Conservation (phyloP, 495 filamentous ascomycete species). For the Thozetella sp. region DNA sequence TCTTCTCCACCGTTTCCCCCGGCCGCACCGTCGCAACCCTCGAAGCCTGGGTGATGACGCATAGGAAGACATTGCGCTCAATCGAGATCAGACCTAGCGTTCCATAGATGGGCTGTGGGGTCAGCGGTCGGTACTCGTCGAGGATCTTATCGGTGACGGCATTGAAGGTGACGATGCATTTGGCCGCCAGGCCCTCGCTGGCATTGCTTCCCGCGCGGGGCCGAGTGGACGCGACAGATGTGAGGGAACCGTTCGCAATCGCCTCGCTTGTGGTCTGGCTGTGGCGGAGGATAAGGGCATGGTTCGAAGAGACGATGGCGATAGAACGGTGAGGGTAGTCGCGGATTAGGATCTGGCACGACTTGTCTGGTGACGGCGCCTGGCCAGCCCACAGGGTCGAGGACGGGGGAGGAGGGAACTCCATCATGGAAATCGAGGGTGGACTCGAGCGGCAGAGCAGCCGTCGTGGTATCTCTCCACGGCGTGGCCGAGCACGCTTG, state of each 20-base stretch:
- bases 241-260: constrained; percentile 51
- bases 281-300: constrained; percentile 83
- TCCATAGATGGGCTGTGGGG: constrained; percentile 76
- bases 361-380: constrained; percentile 41
- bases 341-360: constrained; percentile 62
- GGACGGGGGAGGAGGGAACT: constrained; percentile 19
- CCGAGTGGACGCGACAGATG: constrained; percentile 42
- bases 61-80: constrained; percentile 84
- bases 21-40: constrained; percentile 82
- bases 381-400: constrained; percentile 29
- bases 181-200: constrained; percentile 40
- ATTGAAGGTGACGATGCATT: constrained; percentile 88
- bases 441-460: constrained; percentile 3
- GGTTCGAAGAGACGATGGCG: constrained; percentile 74
- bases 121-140: constrained; percentile 71
- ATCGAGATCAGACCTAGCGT: constrained; percentile 90
- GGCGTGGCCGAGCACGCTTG: not conserved
- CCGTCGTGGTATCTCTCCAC: not conserved
- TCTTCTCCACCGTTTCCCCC: constrained; percentile 85
- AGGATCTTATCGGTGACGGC: constrained; percentile 65
- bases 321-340: constrained; percentile 86
- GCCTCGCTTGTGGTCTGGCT: constrained; percentile 57
- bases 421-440: constrained; percentile 17
- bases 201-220: constrained; percentile 26
- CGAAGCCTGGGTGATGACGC: constrained; percentile 78